Evolutionary conservation across 345 rosid genomes (phyloP), one percentile per base, ranked within the genome.

Genomic region (Corymbia maculata): DNA sequence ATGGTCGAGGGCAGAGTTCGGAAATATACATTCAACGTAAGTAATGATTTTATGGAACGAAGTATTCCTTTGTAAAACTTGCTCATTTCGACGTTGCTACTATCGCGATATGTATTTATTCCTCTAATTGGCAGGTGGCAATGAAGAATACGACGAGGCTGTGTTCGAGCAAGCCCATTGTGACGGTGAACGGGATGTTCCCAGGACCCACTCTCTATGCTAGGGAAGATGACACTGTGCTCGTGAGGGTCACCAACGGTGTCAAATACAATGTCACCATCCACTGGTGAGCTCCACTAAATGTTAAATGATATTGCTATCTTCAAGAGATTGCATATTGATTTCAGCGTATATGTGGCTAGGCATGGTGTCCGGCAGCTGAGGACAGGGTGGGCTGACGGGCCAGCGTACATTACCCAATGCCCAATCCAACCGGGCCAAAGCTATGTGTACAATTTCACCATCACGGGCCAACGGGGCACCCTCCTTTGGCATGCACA

Each of bases 351-450:
- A 55, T 55, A 22, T 55, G 61, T 5, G 61, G 28, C 9, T 28
- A 55, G 61, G 61, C 61, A 55, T 22, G 61, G 61, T 22, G 22
- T 55, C 61, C 61, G 61, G 61, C 99, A 97, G 84, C 85, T 97
- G 28, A 90, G 98, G 61, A 96, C 96, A 0, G 99, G 99, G 3
- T 97, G 99, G 99, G 96, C 99, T 6, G 99, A 97, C 89, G 99
- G 99, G 24, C 99, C 99, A 3, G 99, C 99, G 19, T 96, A 93
- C 91, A 95, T 96, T 12, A 97, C 98, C 7, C 99, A 97, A 85
- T 96, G 99, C 98, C 61, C 61, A 1, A 55, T 55, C 61, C 61
- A 55, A 26, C 61, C 61, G 0, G 28, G 28, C 26, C 61, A 95
- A 87, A 93, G 84, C 87, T 97, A 93, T 51, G 86, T 93, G 14